Evolutionary conservation across 2,329 filamentous ascomycete species (phyloP), one percentile per base, ranked within the genome.

Genomic region (Pseudogymnoascus sp.): DNA sequence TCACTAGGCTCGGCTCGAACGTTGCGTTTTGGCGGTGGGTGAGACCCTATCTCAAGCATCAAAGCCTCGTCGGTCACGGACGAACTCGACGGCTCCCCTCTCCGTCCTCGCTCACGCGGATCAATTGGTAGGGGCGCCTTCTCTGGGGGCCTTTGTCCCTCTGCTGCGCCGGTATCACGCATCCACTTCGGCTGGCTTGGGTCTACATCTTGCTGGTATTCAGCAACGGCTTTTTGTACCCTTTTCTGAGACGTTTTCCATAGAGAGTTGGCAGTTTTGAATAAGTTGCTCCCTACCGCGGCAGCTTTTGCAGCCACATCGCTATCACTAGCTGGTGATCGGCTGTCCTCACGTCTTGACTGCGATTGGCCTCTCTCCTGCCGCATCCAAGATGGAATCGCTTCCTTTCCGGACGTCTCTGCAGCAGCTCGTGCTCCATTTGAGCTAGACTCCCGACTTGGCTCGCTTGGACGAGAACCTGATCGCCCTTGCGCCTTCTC

Each of bases 241-340:
- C 91, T 93, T 76, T 96, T 99, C 72, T 93, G 91, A 0, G 93
- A 88, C 2, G 89, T 90, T 73, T 96, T 99, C 95, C 95, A 99
- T 0, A 97, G 78, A 0, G 91, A 93, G 68, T 96, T 96, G 1
- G 95, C 95, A 2, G 93, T 95, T 74, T 99, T 99, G 75, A 97
- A 87, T 11, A 99, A 76, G 66, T 84, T 96, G 50, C 79, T 91
- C 0, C 95, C 90, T 71, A 97, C 82, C 36, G 93, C 89, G 5
- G 91, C 86, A 2, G 93, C 93, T 46, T 89, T 83, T 71, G 93
- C 91, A 14, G 90, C 81, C 63, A 96, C 81, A 69, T 97, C 93
- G 62, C 81, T 86, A 1, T 92, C 89, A 6, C 75, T 78, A 46
- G 79, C 80, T 3, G 84, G 83, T 1, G 86, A 85, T 64, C 78